Conservation (phyloP, 2,329 filamentous ascomycete genomes). For the Phaeosphaeriaceae sp. region DNA sequence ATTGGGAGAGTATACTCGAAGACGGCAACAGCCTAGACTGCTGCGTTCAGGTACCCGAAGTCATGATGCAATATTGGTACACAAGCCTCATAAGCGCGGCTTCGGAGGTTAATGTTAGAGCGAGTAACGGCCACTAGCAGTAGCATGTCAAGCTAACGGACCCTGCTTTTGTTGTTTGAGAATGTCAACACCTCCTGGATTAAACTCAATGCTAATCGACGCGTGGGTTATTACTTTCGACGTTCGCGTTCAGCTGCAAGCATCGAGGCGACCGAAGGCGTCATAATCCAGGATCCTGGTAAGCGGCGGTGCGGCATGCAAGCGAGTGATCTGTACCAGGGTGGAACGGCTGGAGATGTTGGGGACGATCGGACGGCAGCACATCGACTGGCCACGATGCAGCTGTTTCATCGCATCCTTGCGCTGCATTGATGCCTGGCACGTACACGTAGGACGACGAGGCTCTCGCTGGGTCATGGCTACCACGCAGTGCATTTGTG, state of each 20-base stretch:
- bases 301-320: not conserved
- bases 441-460: not conserved
- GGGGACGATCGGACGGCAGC: not conserved
- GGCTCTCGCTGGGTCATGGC: not conserved
- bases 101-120: not conserved
- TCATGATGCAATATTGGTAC: not conserved
- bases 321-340: slow-evolving; percentile 1
- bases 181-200: not conserved
- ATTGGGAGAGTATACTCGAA: too few relatives aligned
- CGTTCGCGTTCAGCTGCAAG: not conserved
- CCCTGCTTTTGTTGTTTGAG: not conserved
- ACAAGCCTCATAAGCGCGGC: not conserved
- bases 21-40: not conserved
- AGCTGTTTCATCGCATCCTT: not conserved
- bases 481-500: not conserved
- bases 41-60: not conserved
- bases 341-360: not conserved
- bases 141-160: not conserved
- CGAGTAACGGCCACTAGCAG: not conserved
- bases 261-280: not conserved
- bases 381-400: not conserved
- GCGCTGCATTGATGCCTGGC: not conserved
- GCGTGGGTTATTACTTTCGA: not conserved
- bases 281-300: not conserved
- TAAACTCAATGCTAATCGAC: not conserved